Conservation (phyloP, 768 basidiomycete species). For the Gautieria morchelliformis region DNA sequence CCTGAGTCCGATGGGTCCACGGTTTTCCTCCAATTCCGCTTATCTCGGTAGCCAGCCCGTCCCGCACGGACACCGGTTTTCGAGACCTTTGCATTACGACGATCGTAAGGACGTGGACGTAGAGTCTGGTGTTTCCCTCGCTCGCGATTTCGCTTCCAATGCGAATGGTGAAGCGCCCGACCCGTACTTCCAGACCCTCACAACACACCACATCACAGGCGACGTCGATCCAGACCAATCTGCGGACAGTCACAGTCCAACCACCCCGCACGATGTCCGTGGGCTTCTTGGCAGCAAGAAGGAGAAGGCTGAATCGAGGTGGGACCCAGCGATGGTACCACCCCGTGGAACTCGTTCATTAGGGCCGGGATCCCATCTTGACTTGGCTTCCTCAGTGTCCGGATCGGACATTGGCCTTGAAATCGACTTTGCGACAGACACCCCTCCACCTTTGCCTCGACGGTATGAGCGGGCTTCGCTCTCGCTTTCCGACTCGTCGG, state of each 20-base stretch:
- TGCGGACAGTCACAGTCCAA: background rate
- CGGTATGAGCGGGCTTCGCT: background rate
- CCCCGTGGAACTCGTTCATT: background rate
- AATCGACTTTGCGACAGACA: background rate
- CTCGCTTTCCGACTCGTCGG: background rate
- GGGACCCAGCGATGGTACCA: background rate
- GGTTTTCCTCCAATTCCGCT: background rate
- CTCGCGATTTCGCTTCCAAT: background rate
- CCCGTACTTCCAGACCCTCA: background rate
- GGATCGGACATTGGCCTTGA: background rate
- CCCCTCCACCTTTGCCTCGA: background rate
- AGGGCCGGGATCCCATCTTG: background rate
- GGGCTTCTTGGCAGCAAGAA: background rate
- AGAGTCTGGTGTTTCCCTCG: background rate
- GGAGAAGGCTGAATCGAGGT: background rate
- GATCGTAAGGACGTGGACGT: background rate
- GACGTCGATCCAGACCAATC: background rate
- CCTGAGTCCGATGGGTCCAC: background rate
- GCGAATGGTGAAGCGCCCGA: background rate
- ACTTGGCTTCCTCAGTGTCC: background rate
- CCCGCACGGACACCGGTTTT: background rate
- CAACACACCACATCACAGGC: background rate
- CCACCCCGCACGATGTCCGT: background rate
- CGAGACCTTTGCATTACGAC: background rate
- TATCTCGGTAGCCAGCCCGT: background rate